These are phyloP conservation scores for Parasarocladium wereldwijsianum DNA, from an alignment of 2,329 filamentous ascomycete species.

Conservation along the genomic window DNA sequence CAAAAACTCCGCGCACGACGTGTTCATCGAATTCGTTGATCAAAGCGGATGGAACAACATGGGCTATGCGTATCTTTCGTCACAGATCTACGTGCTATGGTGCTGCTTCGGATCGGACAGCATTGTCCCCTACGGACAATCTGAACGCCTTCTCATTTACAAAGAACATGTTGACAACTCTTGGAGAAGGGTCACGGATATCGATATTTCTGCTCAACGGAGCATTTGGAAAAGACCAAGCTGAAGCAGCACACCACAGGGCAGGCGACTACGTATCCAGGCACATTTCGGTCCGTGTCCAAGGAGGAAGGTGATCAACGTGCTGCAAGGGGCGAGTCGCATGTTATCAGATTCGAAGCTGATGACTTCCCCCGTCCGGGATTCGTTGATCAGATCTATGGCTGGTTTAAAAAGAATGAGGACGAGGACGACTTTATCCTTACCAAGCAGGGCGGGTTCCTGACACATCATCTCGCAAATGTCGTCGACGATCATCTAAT, in stretches of 20 bases:
- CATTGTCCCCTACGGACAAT: too few relatives aligned
- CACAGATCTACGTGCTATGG: too few relatives aligned
- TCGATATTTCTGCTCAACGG: conserved; percentile 76
- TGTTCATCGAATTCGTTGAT: conserved; percentile 15
- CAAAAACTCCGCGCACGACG: conserved; percentile 11
- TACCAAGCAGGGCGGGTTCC: conserved; percentile 79
- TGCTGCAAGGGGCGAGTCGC: conserved; percentile 51
- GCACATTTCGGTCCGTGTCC: conserved; percentile 57
- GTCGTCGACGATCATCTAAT: conserved; percentile 93
- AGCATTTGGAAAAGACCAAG: conserved; percentile 54
- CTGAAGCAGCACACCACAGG: conserved; percentile 41
- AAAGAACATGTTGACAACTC: conserved; percentile 54
- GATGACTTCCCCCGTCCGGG: conserved; percentile 37
- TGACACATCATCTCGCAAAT: conserved; percentile 95
- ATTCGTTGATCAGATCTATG: conserved; percentile 71
- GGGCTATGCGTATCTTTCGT: too few relatives aligned
- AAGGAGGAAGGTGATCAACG: conserved; percentile 54
- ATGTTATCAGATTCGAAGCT: conserved; percentile 66
- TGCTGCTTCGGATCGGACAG: too few relatives aligned
- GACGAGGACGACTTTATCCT: conserved; percentile 71
- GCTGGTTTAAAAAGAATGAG: conserved; percentile 41
- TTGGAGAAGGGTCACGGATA: conserved; percentile 65
- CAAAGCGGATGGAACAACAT: too few relatives aligned
- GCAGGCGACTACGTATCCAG: conserved; percentile 31
- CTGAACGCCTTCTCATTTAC: conserved; percentile 64